A percentile compares a stretch with the other conserved stretches of the same genome.
phyloP scores from a whole-genome alignment of 116 monocot genomes.

The Trichopus zeylanicus region DNA sequence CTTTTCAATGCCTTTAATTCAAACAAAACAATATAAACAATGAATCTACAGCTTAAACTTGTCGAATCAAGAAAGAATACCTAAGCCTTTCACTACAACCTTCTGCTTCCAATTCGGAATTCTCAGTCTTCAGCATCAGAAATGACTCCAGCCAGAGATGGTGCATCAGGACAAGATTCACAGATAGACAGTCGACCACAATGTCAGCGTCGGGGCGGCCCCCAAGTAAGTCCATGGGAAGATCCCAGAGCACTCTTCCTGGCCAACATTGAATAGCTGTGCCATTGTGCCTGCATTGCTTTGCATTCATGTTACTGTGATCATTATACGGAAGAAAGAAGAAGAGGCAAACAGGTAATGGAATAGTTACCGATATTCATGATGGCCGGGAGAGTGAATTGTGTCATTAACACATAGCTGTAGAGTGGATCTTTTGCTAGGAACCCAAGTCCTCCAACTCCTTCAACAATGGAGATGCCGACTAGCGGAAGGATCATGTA shows the following conservation, averaged over 20 bases:
- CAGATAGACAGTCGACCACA: slow-evolving; percentile 53
- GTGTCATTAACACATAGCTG: slow-evolving; percentile 29
- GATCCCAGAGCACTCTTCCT: slow-evolving; percentile 53
- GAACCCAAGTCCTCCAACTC: slow-evolving; percentile 27
- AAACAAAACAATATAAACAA: no score
- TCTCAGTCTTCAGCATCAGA: no score
- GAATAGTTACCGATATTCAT: slow-evolving; percentile 34
- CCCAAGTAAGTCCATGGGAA: slow-evolving; percentile 49
- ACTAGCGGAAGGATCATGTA: slow-evolving; percentile 27
- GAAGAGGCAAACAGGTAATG: no score
- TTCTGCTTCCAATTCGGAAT: no score
- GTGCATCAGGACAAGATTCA: slow-evolving; percentile 4
- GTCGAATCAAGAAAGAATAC: no score
- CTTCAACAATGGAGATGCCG: slow-evolving; percentile 24
- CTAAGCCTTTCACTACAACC: no score
- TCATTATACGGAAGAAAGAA: no score
- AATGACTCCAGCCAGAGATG: not conserved
- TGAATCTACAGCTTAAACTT: no score
- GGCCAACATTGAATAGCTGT: slow-evolving; percentile 45
- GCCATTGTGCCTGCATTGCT: slow-evolving; percentile 36
- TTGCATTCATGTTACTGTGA: not conserved
- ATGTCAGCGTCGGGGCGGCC: slow-evolving; percentile 30
- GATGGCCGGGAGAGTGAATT: slow-evolving; percentile 36
- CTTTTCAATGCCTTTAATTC: no score
- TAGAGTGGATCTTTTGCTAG: slow-evolving; percentile 33